phyloP scores from a whole-genome alignment of 345 rosid species.

The Ceriops decandra region DNA sequence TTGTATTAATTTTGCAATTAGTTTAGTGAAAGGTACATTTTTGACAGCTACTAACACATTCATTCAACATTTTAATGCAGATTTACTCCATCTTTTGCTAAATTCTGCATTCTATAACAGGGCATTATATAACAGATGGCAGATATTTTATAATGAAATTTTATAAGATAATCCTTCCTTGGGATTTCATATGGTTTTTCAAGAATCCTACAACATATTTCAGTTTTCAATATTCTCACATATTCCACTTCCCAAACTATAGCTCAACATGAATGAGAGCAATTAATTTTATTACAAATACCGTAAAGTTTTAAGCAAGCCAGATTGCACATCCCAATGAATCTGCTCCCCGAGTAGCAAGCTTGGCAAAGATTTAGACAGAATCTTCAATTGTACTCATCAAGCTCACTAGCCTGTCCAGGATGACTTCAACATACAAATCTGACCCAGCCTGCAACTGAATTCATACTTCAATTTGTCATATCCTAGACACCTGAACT shows the following conservation, averaged over 20 bases:
- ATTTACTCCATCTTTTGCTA: neutral
- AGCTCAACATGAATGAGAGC: neutral
- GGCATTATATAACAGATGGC: neutral
- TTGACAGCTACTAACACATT: neutral
- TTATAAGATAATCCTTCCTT: too few relatives aligned
- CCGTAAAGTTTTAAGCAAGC: too few relatives aligned
- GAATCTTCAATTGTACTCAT: too few relatives aligned
- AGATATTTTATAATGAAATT: too few relatives aligned
- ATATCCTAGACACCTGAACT: too few relatives aligned
- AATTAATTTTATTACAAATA: too few relatives aligned
- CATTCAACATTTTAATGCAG: neutral
- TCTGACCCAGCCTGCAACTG: neutral
- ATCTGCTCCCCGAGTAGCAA: too few relatives aligned
- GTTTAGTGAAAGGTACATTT: neutral
- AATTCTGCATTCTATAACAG: neutral
- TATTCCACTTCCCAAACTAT: neutral
- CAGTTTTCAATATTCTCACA: neutral
- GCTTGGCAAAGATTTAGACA: too few relatives aligned
- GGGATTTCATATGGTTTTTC: neutral
- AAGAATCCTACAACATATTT: neutral
- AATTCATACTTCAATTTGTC: too few relatives aligned
- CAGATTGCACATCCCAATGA: too few relatives aligned
- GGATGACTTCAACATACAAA: neutral
- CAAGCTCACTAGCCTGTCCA: neutral
- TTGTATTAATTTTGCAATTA: neutral